Evolutionary conservation across 2,329 filamentous ascomycete genomes (phyloP).

Genomic region (Colletotrichum liriopes): DNA sequence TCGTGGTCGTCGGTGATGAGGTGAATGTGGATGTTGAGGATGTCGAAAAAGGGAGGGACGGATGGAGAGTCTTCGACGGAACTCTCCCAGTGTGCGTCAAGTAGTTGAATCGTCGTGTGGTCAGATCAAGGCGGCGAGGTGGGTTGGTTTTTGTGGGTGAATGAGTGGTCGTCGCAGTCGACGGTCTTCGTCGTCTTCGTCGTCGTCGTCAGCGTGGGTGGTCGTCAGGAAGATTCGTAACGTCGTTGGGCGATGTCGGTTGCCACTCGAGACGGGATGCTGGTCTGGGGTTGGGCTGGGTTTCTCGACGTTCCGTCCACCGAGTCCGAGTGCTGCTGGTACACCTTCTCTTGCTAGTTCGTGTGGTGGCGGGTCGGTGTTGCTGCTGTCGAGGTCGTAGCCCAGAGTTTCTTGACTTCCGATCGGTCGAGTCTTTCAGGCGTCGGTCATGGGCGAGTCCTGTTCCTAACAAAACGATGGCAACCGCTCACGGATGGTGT

Average conservation of each 20-base stretch:
- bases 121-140: conserved; percentile 17
- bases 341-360: conserved; percentile 9
- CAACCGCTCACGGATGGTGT: conserved; percentile 1
- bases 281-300: background rate
- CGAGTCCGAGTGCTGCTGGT: background rate
- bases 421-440: conserved; percentile 13
- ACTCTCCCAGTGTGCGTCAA: conserved; percentile 23
- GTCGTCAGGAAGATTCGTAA: conserved; percentile 28
- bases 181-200: conserved; percentile 22
- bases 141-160: conserved; percentile 13
- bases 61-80: conserved; percentile 32
- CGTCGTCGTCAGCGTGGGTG: conserved; percentile 34
- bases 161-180: conserved; percentile 6
- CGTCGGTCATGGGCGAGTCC: conserved; percentile 11
- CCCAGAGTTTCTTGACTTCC: conserved; percentile 14
- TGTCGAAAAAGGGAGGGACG: conserved; percentile 31
- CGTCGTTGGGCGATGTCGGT: conserved; percentile 10
- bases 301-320: background rate
- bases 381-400: conserved; percentile 23
- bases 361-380: conserved; percentile 7
- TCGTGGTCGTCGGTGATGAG: conserved; percentile 40
- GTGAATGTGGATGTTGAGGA: conserved; percentile 18
- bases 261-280: conserved; percentile 10
- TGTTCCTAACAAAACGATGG: conserved; percentile 22
- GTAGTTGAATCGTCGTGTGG: conserved; percentile 7